These are phyloP conservation scores for Ceratobasidium sp. DNA, from an alignment of 1,284 basidiomycete genomes.

Conservation along the genomic window DNA sequence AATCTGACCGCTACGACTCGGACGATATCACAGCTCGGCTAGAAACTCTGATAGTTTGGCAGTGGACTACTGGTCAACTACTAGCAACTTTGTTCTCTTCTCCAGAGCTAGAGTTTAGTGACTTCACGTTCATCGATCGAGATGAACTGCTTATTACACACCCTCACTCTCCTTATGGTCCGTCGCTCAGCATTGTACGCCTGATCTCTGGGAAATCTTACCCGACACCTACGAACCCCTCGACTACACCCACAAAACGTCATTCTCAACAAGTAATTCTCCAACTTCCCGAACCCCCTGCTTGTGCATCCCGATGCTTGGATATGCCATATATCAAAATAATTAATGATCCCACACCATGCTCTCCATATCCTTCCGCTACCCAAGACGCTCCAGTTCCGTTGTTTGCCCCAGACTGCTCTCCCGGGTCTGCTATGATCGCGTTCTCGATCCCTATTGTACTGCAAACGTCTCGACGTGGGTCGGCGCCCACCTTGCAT, in stretches of 20 bases:
- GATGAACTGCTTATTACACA: conserved; percentile 10
- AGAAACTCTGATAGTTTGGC: conserved; percentile 18
- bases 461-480: background rate
- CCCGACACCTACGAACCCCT: background rate
- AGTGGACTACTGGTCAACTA: conserved; percentile 35
- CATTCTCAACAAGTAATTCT: background rate
- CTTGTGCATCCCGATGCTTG: conserved; percentile 1
- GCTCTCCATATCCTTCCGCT: background rate
- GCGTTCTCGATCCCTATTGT: conserved; percentile 28
- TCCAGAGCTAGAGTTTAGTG: conserved; percentile 2
- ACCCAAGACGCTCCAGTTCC: background rate
- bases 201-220: background rate
- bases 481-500: background rate
- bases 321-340: conserved; percentile 5
- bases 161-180: conserved; percentile 10
- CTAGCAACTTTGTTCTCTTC: background rate
- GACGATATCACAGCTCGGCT: background rate
- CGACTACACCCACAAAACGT: background rate
- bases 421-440: conserved; percentile 2
- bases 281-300: conserved; percentile 4
- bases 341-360: background rate
- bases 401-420: conserved; percentile 23
- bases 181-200: conserved; percentile 16
- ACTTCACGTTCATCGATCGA: conserved; percentile 28
- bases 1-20: background rate